Conservation (phyloP, 179 eudicot genomes). For the Silene coronaria region DNA sequence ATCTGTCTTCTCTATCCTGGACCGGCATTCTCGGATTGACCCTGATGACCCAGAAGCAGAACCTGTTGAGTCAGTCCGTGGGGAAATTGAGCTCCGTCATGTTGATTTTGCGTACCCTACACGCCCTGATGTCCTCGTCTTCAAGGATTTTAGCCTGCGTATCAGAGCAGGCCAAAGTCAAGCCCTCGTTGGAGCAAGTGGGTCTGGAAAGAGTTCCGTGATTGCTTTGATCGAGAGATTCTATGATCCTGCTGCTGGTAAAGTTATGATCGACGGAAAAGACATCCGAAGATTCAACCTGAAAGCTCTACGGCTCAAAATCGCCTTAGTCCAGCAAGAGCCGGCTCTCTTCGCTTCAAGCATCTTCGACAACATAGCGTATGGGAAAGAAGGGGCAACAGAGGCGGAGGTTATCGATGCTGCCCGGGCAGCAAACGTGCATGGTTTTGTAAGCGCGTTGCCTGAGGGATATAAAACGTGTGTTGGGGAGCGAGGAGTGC, state of each 20-base stretch:
- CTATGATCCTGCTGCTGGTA: conserved; percentile 75
- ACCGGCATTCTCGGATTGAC: conserved; percentile 69
- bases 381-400: conserved; percentile 92
- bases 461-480: conserved; percentile 91
- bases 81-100: conserved; percentile 86
- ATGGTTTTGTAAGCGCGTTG: conserved; percentile 73
- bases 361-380: conserved; percentile 86
- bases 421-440: conserved; percentile 85
- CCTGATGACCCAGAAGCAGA: conserved; percentile 87
- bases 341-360: conserved; percentile 87
- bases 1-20: conserved; percentile 77
- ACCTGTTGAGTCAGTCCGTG: conserved; percentile 60
- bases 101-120: conserved; percentile 90
- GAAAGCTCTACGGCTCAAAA: conserved; percentile 65
- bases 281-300: conserved; percentile 72
- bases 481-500: conserved; percentile 91
- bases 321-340: conserved; percentile 91
- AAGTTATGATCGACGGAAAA: conserved; percentile 93
- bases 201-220: conserved; percentile 93
- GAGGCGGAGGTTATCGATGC: conserved; percentile 91
- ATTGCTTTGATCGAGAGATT: conserved; percentile 80
- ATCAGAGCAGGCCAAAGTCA: conserved; percentile 96
- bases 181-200: conserved; percentile 94
- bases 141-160: conserved; percentile 76
- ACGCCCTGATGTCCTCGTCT: conserved; percentile 67